A percentile compares a stretch with the other conserved stretches of the same genome.
Evolutionary conservation across 225 moss, liverwort and hornwort genomes (phyloP).

Genomic region (Marchantia polymorpha): DNA sequence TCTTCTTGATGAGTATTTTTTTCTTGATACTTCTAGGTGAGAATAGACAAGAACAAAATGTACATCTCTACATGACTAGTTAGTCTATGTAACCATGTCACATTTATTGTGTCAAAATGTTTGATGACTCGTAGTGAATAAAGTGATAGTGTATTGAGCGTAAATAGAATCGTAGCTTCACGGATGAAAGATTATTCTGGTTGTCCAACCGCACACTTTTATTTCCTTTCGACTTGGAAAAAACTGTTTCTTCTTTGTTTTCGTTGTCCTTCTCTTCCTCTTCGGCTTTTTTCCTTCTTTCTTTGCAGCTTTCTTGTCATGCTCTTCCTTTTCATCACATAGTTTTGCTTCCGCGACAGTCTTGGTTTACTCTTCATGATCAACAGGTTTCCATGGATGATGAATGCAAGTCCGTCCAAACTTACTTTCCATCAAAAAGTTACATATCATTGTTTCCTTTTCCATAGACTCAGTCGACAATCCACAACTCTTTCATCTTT

Average conservation of each 20-base stretch:
- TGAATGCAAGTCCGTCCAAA: constrained; percentile 40
- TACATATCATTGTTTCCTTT: constrained; percentile 35
- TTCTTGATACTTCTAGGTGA: no score
- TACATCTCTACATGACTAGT: no score
- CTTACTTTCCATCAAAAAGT: constrained; percentile 34
- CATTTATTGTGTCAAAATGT: no score
- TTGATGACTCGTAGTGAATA: no score
- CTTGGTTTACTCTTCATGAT: background rate
- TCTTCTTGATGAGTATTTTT: no score
- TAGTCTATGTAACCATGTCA: no score
- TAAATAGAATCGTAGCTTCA: no score
- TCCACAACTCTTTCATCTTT: constrained; percentile 46
- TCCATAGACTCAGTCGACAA: constrained; percentile 37
- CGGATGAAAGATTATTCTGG: no score
- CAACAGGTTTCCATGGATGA: constrained; percentile 15
- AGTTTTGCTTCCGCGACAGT: background rate
- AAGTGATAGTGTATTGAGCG: no score
- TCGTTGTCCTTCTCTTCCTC: constrained; percentile 6
- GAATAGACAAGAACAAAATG: no score
- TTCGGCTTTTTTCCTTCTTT: constrained; percentile 12
- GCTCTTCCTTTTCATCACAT: constrained; percentile 3
- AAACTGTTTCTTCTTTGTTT: constrained; percentile 7
- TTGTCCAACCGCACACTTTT: no score
- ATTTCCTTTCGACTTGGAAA: background rate
- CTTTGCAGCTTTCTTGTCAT: background rate